phyloP scores from a whole-genome alignment of 2,329 filamentous ascomycete genomes.

The Botrytis tulipae region DNA sequence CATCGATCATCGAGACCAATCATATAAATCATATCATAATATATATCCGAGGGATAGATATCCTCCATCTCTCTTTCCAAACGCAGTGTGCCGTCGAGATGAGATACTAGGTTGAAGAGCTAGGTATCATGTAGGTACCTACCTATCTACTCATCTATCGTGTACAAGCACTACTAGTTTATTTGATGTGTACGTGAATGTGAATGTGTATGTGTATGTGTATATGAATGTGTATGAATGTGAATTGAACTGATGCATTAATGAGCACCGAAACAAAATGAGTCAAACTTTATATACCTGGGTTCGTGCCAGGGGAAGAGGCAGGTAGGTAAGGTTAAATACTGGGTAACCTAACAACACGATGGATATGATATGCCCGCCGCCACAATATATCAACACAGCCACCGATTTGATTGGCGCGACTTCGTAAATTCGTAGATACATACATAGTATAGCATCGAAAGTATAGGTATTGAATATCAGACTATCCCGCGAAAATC shows the following conservation, averaged over 20 bases:
- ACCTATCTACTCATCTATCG: neutral
- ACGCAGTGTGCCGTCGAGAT: constrained; percentile 6
- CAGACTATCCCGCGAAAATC: neutral
- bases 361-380: too few relatives aligned
- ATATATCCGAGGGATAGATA: neutral
- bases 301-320: neutral
- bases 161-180: neutral
- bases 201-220: too few relatives aligned
- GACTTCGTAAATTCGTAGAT: neutral
- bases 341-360: too few relatives aligned
- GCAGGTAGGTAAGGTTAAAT: neutral
- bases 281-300: neutral
- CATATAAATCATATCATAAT: too few relatives aligned
- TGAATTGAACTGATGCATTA: neutral
- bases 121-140: neutral
- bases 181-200: neutral
- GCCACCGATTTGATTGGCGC: neutral
- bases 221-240: too few relatives aligned
- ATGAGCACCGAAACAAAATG: neutral
- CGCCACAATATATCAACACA: neutral
- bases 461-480: neutral
- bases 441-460: too few relatives aligned
- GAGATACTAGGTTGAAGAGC: neutral
- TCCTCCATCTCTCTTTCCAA: neutral
- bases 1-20: neutral